Conservation (phyloP, 371 early-diverging fungal species). For the Mucor saturninus region DNA sequence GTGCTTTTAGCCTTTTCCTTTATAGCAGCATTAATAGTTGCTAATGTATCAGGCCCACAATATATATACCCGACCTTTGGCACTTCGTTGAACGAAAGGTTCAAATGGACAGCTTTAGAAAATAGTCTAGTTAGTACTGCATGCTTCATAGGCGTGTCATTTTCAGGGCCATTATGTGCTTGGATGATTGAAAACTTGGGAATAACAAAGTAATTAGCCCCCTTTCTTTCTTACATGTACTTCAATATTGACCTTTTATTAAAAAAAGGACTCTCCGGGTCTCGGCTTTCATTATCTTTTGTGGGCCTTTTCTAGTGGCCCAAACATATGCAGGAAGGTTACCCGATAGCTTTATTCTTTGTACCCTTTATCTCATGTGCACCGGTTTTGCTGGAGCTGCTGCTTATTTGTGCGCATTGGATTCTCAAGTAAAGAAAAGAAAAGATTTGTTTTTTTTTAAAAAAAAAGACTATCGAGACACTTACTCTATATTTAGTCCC, state of each 20-base stretch:
- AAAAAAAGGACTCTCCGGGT: slow-evolving; percentile 38
- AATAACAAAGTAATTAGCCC: slow-evolving; percentile 25
- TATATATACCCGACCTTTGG: slow-evolving; percentile 53
- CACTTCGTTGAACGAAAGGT: slow-evolving; percentile 37
- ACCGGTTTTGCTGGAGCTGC: slow-evolving; percentile 48
- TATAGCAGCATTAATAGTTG: slow-evolving; percentile 40
- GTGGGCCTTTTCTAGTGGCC: slow-evolving; percentile 42
- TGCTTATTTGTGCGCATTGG: slow-evolving; percentile 49
- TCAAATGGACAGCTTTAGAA: slow-evolving; percentile 46
- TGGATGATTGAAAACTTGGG: slow-evolving; percentile 42
- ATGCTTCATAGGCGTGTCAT: slow-evolving; percentile 49
- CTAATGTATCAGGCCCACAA: slow-evolving; percentile 54
- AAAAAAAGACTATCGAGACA: not conserved
- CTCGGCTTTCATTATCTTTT: slow-evolving; percentile 38
- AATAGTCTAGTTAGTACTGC: slow-evolving; percentile 56
- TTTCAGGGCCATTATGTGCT: slow-evolving; percentile 53
- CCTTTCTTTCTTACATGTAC: not conserved
- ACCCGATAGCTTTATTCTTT: slow-evolving; percentile 34
- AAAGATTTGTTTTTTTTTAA: not conserved
- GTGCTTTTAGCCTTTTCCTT: slow-evolving; percentile 22
- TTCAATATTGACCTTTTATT: not conserved
- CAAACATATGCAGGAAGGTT: slow-evolving; percentile 46
- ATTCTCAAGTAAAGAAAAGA: slow-evolving; percentile 42
- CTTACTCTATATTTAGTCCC: slow-evolving; percentile 21
- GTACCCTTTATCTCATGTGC: slow-evolving; percentile 39